A percentile compares a stretch with the other conserved stretches of the same genome.
Conservation (phyloP, 2,329 filamentous ascomycete species). For the Knoxdaviesia capensis region DNA sequence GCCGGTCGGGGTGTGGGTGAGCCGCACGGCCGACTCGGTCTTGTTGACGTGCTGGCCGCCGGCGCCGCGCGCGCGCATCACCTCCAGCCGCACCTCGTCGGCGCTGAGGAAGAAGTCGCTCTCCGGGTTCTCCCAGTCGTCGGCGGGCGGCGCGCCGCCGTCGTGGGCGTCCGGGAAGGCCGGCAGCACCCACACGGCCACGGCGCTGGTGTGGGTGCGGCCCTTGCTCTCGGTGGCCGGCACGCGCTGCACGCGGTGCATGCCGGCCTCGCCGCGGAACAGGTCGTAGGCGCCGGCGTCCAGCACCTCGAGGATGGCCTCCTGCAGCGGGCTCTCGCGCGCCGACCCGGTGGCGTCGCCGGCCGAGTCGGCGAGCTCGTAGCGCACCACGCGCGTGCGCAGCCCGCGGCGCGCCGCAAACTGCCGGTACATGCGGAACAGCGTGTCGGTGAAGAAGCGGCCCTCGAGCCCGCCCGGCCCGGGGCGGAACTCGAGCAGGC, state of each 20-base stretch:
- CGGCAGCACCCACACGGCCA: slow-evolving; percentile 79
- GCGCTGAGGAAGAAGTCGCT: slow-evolving; percentile 85
- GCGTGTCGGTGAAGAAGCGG: slow-evolving; percentile 67
- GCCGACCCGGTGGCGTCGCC: slow-evolving; percentile 29
- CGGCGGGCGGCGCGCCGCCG: slow-evolving; percentile 24
- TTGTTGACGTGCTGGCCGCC: slow-evolving; percentile 98
- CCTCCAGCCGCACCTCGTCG: slow-evolving; percentile 63
- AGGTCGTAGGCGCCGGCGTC: slow-evolving; percentile 59
- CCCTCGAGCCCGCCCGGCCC: slow-evolving; percentile 86
- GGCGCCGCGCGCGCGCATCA: slow-evolving; percentile 80
- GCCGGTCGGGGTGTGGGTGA: slow-evolving; percentile 78
- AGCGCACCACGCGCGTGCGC: slow-evolving; percentile 52
- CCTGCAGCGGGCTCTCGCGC: slow-evolving; percentile 52
- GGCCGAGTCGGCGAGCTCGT: slow-evolving; percentile 49
- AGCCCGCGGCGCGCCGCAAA: slow-evolving; percentile 55
- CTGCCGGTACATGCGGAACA: slow-evolving; percentile 75
- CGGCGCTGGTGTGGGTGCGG: slow-evolving; percentile 81
- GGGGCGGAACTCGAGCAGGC: slow-evolving; percentile 77
- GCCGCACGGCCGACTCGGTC: slow-evolving; percentile 82
- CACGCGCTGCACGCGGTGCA: slow-evolving; percentile 86
- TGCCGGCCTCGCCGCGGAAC: slow-evolving; percentile 75
- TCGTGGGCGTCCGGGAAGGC: slow-evolving; percentile 44
- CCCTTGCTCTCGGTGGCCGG: slow-evolving; percentile 82
- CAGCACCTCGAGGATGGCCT: slow-evolving; percentile 73
- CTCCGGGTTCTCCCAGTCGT: slow-evolving; percentile 60